Percentiles rank a stretch among this genome's conserved stretches.
These are phyloP conservation scores for Neurospora sp. DNA, from an alignment of 495 filamentous ascomycete genomes.

Conservation along the genomic window DNA sequence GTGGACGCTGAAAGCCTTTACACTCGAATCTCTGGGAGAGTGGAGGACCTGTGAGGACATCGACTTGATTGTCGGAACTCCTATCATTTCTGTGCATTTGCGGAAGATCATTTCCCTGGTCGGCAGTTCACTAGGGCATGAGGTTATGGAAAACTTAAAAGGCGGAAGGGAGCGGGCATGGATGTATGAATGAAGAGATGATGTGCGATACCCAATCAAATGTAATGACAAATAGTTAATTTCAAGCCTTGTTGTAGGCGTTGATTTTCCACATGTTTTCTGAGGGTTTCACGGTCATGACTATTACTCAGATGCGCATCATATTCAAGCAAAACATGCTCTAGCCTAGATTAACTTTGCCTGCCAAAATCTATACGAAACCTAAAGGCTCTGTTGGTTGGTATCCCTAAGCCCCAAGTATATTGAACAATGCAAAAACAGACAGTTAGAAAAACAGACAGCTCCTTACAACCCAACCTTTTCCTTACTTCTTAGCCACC, in stretches of 20 bases:
- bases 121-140: background rate
- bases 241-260: background rate
- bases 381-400: background rate
- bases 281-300: background rate
- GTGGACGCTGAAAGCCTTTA: background rate
- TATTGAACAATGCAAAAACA: background rate
- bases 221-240: background rate
- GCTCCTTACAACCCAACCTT: background rate
- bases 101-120: background rate
- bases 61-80: background rate
- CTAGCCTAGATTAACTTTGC: background rate
- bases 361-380: background rate
- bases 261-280: background rate
- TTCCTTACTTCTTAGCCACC: background rate
- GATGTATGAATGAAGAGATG: background rate
- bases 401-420: background rate
- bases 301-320: background rate
- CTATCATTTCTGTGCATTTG: background rate
- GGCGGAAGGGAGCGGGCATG: background rate
- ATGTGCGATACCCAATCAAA: background rate
- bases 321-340: background rate
- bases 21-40: background rate
- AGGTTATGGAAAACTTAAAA: background rate
- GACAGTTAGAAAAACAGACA: background rate
- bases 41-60: background rate